Base-by-base conservation (phyloP, 768 basidiomycete species). In the Agaricus subrufescens region DNA sequence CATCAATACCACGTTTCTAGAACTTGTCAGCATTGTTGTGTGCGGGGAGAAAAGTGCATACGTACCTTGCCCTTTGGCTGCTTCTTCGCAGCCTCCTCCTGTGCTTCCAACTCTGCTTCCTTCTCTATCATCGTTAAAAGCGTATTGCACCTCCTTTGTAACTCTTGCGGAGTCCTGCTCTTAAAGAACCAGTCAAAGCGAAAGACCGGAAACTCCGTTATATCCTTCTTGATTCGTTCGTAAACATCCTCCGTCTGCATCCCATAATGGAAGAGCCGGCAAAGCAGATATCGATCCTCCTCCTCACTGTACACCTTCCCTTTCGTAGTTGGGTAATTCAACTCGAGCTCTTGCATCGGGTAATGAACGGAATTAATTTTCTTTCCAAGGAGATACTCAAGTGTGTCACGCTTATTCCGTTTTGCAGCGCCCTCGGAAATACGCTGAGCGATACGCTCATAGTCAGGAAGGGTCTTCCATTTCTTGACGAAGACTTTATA, bases 181-280 rank as follows among this genome's bases (percentile, higher is more conserved):
- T 96, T 95, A 79, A 94, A 89, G 75, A 97, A 98, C 96, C 94
- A 98, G 66, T 98, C 94, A 64, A 98, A 98, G 23, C 95, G 79
- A 75, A 98, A 99, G 12, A 95, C 89, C 1, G 96, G 95, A 71
- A 94, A 98, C 72, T 98, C 95, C 14, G 85, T 87, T 60, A 98
- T 94, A 70, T 98, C 96, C 69, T 87, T 85, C 81, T 96, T 97
- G 73, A 98, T 97, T 52, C 87, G 74, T 65, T 99, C 96, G 65
- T 94, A 97, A 26, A 93, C 89, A 63, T 97, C 94, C 49, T 91
- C 91, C 14, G 80, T 73, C 54, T 87, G 85, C 79, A 98, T 86
- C 25, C 94, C 94, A 61, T 98, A 95, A 71, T 96, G 84, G 67
- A 85, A 84, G 60, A 98, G 71, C 26, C 94, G 84, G 65, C 91